phyloP scores from a whole-genome alignment of 176 grass and related monocot genomes.

The Poa pratensis region DNA sequence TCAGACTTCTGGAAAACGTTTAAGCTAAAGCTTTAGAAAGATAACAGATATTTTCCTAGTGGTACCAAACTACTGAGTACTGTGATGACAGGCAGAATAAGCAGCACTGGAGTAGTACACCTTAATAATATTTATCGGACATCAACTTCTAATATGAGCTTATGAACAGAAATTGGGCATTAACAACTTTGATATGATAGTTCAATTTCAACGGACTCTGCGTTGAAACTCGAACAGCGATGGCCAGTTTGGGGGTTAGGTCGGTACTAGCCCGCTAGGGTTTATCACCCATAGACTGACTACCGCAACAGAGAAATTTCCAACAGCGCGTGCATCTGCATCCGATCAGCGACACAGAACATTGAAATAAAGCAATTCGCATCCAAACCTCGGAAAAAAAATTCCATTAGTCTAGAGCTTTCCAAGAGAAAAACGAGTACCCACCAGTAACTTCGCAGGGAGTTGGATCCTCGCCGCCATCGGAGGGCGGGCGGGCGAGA shows the following conservation, averaged over 20 bases:
- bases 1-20: not conserved
- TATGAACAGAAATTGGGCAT: not conserved
- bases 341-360: constrained; percentile 25
- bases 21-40: constrained; percentile 13
- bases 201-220: not conserved
- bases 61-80: not conserved
- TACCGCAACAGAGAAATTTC: not conserved
- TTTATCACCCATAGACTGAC: constrained; percentile 4
- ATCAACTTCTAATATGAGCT: constrained; percentile 24
- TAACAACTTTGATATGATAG: not conserved
- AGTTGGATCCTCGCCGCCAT: constrained; percentile 14
- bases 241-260: constrained; percentile 6
- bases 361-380: constrained; percentile 18
- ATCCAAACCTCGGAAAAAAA: no score
- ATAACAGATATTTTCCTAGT: not conserved
- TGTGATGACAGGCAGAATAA: not conserved
- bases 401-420: not conserved
- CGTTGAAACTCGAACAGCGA: constrained; percentile 24
- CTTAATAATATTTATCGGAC: not conserved
- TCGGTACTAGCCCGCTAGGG: not conserved
- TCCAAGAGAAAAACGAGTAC: constrained; percentile 25
- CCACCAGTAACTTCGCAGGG: constrained; percentile 73
- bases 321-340: not conserved
- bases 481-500: not conserved
- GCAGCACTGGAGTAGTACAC: not conserved